Base-by-base conservation (phyloP, 2,329 filamentous ascomycete species). In the Neurospora crassa region DNA sequence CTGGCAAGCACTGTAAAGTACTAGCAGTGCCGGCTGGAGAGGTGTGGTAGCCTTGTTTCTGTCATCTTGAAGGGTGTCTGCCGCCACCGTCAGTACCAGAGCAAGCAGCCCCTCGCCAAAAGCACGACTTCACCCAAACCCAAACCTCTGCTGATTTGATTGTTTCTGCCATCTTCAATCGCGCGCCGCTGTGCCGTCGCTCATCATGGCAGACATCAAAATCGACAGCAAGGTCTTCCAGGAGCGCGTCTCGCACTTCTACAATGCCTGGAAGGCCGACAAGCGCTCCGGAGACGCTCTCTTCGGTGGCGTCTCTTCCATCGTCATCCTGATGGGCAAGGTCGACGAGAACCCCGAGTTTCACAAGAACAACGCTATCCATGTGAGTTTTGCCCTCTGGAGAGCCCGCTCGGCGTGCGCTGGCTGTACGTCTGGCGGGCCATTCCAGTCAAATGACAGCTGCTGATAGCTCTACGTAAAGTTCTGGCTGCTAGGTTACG, bases 401-500 rank as follows among this genome's bases (percentile, higher is more conserved):
- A 45, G 24, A 40, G 43, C 45, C 14, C 8, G 29, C n/a, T 59
- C 47, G 34, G 41, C 37, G 29, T n/a, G 37, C 41, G 11, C 14
- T n/a, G 5, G 20, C 8, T 63, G 68, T 40, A 42, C 45, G 67
- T 69, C 40, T 12, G 47, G 3, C 6, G 20, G 5, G 47, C 24
- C 47, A 53, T 29, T 7, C 20, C n/a, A 34, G 41, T 43, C 68
- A 45, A 71, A 68, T 20, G 69, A 67, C 53, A 69, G 16, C n/a
- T 45, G 69, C 73, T 74, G 69, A 74, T 71, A 70, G 67, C 34
- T 69, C 20, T 69, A 68, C 81, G 24, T 63, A 37, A 29, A 97
- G 94, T 97, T 98, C 82, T 99, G 96, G 96, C 87, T 99, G 70
- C 88, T 99, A 74, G 96, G 96, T 78, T 99, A 99, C 85, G 96